A percentile compares a stretch with the other conserved stretches of the same genome.
These are phyloP conservation scores for Wickerhamomyces tratensis DNA, from an alignment of 805 yeast species.

Conservation along the genomic window DNA sequence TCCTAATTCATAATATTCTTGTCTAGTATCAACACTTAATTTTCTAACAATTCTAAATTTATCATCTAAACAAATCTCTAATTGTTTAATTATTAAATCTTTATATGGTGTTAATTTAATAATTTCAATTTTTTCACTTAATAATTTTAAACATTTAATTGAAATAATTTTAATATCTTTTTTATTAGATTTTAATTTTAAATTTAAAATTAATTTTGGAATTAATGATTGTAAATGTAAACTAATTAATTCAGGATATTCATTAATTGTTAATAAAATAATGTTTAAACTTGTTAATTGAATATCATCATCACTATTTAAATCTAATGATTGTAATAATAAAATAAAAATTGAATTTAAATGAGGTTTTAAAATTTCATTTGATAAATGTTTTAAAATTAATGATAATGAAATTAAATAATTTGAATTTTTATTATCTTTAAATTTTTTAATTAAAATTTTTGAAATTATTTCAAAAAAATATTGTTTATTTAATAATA, in stretches of 20 bases:
- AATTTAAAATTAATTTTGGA: constrained; percentile 36
- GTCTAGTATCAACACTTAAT: constrained; percentile 72
- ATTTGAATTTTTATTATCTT: constrained; percentile 30
- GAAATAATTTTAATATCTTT: constrained; percentile 44
- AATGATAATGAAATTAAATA: constrained; percentile 60
- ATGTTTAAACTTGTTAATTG: constrained; percentile 55
- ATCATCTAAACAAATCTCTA: constrained; percentile 58
- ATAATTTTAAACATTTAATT: constrained; percentile 45
- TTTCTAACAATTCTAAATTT: constrained; percentile 65
- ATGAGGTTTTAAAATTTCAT: constrained; percentile 53
- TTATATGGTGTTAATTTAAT: constrained; percentile 42
- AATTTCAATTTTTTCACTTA: constrained; percentile 28
- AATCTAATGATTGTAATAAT: constrained; percentile 50
- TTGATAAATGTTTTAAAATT: constrained; percentile 56
- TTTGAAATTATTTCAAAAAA: constrained; percentile 57
- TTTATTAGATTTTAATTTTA: constrained; percentile 9
- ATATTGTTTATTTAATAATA: constrained; percentile 72
- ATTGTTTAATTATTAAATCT: constrained; percentile 33
- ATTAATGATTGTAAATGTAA: constrained; percentile 48
- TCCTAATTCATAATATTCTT: constrained; percentile 52
- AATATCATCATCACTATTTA: constrained; percentile 34
- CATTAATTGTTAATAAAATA: constrained; percentile 43
- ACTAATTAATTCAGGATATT: constrained; percentile 41
- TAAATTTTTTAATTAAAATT: constrained; percentile 38
- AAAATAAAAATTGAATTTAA: constrained; percentile 60